A percentile compares a stretch with the other conserved stretches of the same genome.
Evolutionary conservation across 2,329 filamentous ascomycete genomes (phyloP).

Genomic region (Fusarium sterilihyphosum): DNA sequence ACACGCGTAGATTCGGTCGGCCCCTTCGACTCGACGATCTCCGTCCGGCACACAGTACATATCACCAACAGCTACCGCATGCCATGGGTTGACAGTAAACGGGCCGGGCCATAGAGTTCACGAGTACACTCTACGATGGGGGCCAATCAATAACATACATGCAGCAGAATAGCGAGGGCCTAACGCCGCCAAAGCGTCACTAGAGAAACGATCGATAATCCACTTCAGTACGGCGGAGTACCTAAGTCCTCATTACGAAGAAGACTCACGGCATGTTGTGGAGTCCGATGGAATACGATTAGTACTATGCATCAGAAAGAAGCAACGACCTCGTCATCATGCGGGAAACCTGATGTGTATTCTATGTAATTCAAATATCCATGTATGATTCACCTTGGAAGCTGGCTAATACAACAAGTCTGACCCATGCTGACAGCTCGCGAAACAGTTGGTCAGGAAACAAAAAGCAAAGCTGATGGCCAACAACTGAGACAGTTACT

Average conservation of each 20-base stretch:
- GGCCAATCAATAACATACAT: background rate
- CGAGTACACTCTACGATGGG: slow-evolving; percentile 16
- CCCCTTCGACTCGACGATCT: slow-evolving; percentile 20
- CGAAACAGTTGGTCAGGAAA: background rate
- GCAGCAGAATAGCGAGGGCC: background rate
- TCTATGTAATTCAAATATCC: background rate
- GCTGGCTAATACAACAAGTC: background rate
- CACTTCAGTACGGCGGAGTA: background rate
- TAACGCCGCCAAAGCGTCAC: background rate
- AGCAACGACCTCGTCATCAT: background rate
- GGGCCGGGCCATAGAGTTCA: slow-evolving; percentile 38
- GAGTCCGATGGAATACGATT: background rate
- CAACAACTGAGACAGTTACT: slow-evolving; percentile 3
- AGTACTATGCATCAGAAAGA: background rate
- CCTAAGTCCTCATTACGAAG: background rate
- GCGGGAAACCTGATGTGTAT: background rate
- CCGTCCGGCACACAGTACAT: background rate
- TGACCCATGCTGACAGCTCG: background rate
- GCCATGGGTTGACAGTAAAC: slow-evolving; percentile 34
- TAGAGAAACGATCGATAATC: background rate
- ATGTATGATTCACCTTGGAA: background rate
- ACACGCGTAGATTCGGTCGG: slow-evolving; percentile 14
- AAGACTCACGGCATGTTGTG: background rate
- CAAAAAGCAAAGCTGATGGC: background rate
- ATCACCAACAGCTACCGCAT: slow-evolving; percentile 16